Base-by-base conservation (phyloP, 805 yeast genomes). In the Starmera amethionina region DNA sequence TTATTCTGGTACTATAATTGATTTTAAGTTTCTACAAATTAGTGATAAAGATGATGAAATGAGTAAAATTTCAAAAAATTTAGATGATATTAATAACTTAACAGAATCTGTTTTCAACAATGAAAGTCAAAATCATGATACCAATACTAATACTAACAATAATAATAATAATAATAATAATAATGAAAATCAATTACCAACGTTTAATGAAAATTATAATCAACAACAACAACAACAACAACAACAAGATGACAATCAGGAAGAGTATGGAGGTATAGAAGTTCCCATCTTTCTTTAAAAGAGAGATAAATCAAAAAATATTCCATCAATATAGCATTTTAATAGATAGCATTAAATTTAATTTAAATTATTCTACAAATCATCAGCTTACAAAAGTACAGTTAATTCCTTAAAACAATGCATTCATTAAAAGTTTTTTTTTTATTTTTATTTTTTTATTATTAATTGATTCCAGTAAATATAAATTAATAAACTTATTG, bases 401-500 rank as follows among this genome's bases (percentile, higher is more conserved):
- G 9, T 22, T 22, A 22, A 22, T 22, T 22, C 27, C 27, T 22
- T 22, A 22, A 22, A 22, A 22, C 27, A 22, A 37, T 33, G 28
- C 35, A 32, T 19, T 18, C 32, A 18, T 27, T 19, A 32, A 34
- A 9, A 8, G 15, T n/a, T 15, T 15, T 27, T 33, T 30, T 34
- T 27, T 13, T 10, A 30, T 29, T 33, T 29, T 38, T 22, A 28
- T 28, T 34, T 35, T 16, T 28, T 13, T 31, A 30, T 8, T 13
- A 14, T 32, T 33, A 34, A 22, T 16, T 16, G 4, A 16, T 16
- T 16, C 18, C 18, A 16, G 6, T 22, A 22, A 22, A 22, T 22
- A 4, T 22, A 29, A 37, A 31, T 39, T 41, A 51, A 41, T 41
- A 46, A 45, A 65, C 60, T 73, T 82, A 79, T 72, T 85, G 88